phyloP scores from a whole-genome alignment of 495 filamentous ascomycete species.

The Podospora pseudopauciseta region DNA sequence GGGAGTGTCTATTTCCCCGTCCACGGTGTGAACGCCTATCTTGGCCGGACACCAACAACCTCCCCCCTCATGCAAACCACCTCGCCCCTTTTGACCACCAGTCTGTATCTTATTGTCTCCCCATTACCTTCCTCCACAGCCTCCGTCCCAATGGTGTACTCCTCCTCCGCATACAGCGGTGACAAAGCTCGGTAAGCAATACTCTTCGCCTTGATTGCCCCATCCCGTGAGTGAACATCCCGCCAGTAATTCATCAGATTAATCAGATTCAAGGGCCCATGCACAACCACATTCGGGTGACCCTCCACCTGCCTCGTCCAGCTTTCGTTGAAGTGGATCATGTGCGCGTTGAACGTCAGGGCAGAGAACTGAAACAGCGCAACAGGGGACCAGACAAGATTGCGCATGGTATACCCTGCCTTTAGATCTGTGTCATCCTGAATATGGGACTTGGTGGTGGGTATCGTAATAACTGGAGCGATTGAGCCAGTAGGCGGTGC shows the following conservation, averaged over 20 bases:
- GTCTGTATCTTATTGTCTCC: background rate
- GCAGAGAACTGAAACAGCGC: slow-evolving; percentile 69
- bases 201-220: background rate
- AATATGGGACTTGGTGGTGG: slow-evolving; percentile 14
- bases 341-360: slow-evolving; percentile 69
- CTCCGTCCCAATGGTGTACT: slow-evolving; percentile 7
- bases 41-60: background rate
- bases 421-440: slow-evolving; percentile 12
- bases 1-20: too few relatives aligned
- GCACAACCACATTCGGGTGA: slow-evolving; percentile 57
- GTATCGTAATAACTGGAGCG: slow-evolving; percentile 10
- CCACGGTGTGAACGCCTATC: background rate
- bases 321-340: slow-evolving; percentile 63
- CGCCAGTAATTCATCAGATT: slow-evolving; percentile 63
- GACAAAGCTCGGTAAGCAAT: slow-evolving; percentile 50
- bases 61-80: slow-evolving; percentile 11
- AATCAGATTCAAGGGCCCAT: slow-evolving; percentile 62
- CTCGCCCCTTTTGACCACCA: slow-evolving; percentile 9
- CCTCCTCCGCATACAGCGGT: background rate
- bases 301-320: slow-evolving; percentile 60
- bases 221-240: slow-evolving; percentile 36
- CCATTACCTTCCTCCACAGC: background rate
- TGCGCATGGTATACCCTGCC: slow-evolving; percentile 20
- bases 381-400: slow-evolving; percentile 51
- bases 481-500: slow-evolving; percentile 7